phyloP scores from a whole-genome alignment of 768 basidiomycete species.

The Trametes cingulata region DNA sequence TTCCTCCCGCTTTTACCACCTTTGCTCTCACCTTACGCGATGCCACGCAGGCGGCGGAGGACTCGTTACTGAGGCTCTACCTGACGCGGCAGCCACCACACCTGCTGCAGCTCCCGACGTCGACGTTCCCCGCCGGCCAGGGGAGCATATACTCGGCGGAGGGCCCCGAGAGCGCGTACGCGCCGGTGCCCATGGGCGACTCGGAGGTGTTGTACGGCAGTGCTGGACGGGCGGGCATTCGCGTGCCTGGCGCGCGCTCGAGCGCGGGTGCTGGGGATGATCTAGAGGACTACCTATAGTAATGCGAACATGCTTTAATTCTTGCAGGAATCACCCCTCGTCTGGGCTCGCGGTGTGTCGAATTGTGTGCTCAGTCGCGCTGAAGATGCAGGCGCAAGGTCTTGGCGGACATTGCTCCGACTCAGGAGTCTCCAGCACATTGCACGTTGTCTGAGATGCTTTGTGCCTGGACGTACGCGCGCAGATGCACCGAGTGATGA shows the following conservation, averaged over 20 bases:
- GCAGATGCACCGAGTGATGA: background rate
- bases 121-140: slow-evolving; percentile 62
- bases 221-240: slow-evolving; percentile 51
- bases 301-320: slow-evolving; percentile 22
- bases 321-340: slow-evolving; percentile 3
- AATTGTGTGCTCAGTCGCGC: no score
- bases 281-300: slow-evolving; percentile 28
- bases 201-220: slow-evolving; percentile 72
- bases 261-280: slow-evolving; percentile 18
- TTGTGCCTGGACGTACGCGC: background rate
- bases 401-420: no score
- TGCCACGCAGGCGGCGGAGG: slow-evolving; percentile 71
- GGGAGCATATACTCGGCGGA: slow-evolving; percentile 52
- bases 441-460: background rate
- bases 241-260: slow-evolving; percentile 25
- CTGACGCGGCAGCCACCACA: slow-evolving; percentile 76
- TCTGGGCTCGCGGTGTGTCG: no score
- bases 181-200: slow-evolving; percentile 54
- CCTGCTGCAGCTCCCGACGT: slow-evolving; percentile 67
- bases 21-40: background rate
- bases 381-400: no score
- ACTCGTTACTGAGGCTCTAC: slow-evolving; percentile 80
- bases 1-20: slow-evolving; percentile 5
- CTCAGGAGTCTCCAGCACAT: no score
- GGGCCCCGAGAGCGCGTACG: slow-evolving; percentile 49